Percentiles rank a stretch among this genome's conserved stretches.
These are phyloP conservation scores for Lunularia cruciata DNA, from an alignment of 225 moss, liverwort and hornwort species.

Conservation along the genomic window DNA sequence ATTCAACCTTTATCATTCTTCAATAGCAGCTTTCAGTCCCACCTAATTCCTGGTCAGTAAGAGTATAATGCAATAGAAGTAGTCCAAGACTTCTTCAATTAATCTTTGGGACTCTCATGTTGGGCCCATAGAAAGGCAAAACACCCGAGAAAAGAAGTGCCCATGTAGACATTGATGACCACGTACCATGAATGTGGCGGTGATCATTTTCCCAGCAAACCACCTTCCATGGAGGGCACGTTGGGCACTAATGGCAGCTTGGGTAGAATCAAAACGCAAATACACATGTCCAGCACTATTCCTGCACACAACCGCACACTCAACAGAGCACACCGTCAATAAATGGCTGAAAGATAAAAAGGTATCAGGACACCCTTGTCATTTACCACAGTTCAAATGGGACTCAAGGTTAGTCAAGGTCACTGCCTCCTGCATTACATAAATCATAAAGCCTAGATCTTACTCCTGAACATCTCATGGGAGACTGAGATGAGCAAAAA, in stretches of 20 bases:
- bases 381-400: slow-evolving; percentile 14
- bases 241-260: slow-evolving; percentile 86
- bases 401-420: slow-evolving; percentile 25
- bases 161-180: no score
- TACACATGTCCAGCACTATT: slow-evolving; percentile 98
- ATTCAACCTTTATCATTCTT: no score
- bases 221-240: slow-evolving; percentile 91
- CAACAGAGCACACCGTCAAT: slow-evolving; percentile 30
- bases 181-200: slow-evolving; percentile 88
- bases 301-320: slow-evolving; percentile 57
- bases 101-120: no score
- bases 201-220: slow-evolving; percentile 99
- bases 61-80: no score
- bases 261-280: slow-evolving; percentile 72
- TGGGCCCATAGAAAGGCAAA: no score
- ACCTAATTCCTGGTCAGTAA: no score
- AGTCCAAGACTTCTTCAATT: no score
- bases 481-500: slow-evolving; percentile 40
- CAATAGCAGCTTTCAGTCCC: no score
- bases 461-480: slow-evolving; percentile 42
- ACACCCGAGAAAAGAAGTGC: no score
- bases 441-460: slow-evolving; percentile 32
- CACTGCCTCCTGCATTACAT: slow-evolving; percentile 29
- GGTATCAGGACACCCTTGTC: not conserved
- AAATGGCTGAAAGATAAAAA: slow-evolving; percentile 16